phyloP scores from a whole-genome alignment of 2,329 filamentous ascomycete genomes.

The Cyphellophora attinorum region DNA sequence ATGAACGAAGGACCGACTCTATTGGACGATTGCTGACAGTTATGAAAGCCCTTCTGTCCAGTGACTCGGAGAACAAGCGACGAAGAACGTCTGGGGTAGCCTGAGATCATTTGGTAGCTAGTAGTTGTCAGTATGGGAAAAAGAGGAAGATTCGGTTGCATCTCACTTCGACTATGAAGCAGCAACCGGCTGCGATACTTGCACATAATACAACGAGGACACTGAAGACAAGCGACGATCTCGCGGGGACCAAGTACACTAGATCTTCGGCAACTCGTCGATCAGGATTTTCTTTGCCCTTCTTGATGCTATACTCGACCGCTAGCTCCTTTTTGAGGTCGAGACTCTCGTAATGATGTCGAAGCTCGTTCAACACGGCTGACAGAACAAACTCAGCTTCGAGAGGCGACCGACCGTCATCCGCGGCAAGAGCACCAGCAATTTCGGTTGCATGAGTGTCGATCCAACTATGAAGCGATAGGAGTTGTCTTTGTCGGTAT shows the following conservation, averaged over 20 bases:
- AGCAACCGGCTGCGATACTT: too few relatives aligned
- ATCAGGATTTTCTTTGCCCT: constrained; percentile 16
- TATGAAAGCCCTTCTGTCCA: too few relatives aligned
- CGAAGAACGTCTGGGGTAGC: too few relatives aligned
- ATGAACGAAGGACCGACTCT: too few relatives aligned
- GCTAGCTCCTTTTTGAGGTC: constrained; percentile 19
- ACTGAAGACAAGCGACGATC: constrained; percentile 22
- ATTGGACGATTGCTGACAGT: too few relatives aligned
- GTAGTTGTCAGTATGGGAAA: too few relatives aligned
- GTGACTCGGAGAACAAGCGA: too few relatives aligned
- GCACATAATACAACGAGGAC: constrained; percentile 21
- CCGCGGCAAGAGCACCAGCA: constrained; percentile 22
- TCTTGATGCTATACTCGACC: constrained; percentile 23
- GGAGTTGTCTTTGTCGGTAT: too few relatives aligned
- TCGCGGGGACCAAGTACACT: constrained; percentile 22
- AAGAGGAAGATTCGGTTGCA: too few relatives aligned
- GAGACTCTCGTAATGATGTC: constrained; percentile 21
- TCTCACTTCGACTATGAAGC: too few relatives aligned
- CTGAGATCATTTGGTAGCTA: too few relatives aligned
- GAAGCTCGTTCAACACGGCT: constrained; percentile 21
- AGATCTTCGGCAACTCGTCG: constrained; percentile 20
- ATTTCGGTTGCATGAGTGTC: constrained; percentile 21
- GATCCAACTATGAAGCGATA: too few relatives aligned
- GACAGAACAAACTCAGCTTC: constrained; percentile 24
- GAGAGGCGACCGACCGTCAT: constrained; percentile 19